Base-by-base conservation (phyloP, 371 early-diverging fungal species). In the Zychaea mexicana region DNA sequence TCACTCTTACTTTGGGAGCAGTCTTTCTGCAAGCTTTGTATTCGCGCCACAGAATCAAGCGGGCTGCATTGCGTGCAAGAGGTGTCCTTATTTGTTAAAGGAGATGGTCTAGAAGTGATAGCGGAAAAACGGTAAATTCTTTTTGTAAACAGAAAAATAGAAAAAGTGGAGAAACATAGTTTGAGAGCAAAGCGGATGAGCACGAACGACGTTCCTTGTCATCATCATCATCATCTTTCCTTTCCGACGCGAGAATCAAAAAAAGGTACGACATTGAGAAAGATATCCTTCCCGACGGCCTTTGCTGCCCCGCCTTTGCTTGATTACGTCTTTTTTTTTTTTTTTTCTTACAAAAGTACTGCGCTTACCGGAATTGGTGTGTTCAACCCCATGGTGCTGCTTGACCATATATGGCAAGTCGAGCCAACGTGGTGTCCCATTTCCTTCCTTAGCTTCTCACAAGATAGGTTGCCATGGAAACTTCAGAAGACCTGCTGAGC, bases 381-480 rank as follows among this genome's bases (percentile, higher is more conserved):
- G 13, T 42, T 2, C 6, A 17, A 6, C 13, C 15, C 15, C 42
- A 42, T 15, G 42, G 49, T 22, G 19, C 49, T 22, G n/a, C 49
- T 49, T 49, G 2, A 4, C 49, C 26, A 49, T 9, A 49, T 22
- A 24, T 49, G 49, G 49, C 9, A 58, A 45, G 38, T 58, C 9
- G 45, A n/a, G 59, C 28, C 59, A 33, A 58, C 22, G 59, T 58
- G 59, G 59, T 49, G 59, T 24, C 19, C 21, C 36, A 33, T 56
- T 56, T 36, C 56, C 56, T 56, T 55, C 56, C 56, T 30, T 26
- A 56, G 56, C 56, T 56, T 56, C 33, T 56, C 56, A 36, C 56
- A 33, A 30, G 36, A 31, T 56, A 56, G 32, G 36, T 42, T 42
- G 24, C 22, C 31, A 56, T 24, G 56, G 56, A 56, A 56, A 56